A percentile compares a stretch with the other conserved stretches of the same genome.
phyloP scores from a whole-genome alignment of 176 grass and related monocot species.

The Rhynchospora tenuis region DNA sequence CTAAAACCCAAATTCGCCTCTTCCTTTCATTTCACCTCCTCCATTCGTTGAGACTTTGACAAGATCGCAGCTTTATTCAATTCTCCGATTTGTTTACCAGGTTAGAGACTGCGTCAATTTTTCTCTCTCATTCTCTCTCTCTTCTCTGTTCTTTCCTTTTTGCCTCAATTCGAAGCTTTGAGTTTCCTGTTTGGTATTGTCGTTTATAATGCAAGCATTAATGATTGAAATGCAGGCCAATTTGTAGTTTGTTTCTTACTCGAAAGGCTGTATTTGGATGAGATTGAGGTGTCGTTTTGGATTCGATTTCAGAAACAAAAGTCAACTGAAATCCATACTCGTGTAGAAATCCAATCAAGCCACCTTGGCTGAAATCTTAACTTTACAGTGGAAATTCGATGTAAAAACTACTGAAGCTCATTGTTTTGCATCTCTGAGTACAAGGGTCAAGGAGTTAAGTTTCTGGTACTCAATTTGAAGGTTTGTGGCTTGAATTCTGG shows the following conservation, averaged over 20 bases:
- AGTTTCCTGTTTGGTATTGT: not conserved
- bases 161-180: not conserved
- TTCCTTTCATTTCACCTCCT: not conserved
- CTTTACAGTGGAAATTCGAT: not conserved
- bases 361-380: not conserved
- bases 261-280: not conserved
- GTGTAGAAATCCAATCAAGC: not conserved
- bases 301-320: not conserved
- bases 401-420: not conserved
- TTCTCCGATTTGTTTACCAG: constrained; percentile 11
- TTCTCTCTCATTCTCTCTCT: not conserved
- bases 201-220: not conserved
- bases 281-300: not conserved
- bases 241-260: not conserved
- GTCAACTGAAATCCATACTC: not conserved
- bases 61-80: constrained; percentile 60
- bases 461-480: not conserved
- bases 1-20: not conserved
- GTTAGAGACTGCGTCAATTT: constrained; percentile 21
- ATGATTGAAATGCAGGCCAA: not conserved
- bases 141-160: not conserved
- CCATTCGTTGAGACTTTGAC: constrained; percentile 19
- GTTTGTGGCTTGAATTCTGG: not conserved
- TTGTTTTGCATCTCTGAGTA: not conserved
- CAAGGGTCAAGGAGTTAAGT: not conserved